Base-by-base conservation (phyloP, 306 rosid species). In the Fragaria iinumae region DNA sequence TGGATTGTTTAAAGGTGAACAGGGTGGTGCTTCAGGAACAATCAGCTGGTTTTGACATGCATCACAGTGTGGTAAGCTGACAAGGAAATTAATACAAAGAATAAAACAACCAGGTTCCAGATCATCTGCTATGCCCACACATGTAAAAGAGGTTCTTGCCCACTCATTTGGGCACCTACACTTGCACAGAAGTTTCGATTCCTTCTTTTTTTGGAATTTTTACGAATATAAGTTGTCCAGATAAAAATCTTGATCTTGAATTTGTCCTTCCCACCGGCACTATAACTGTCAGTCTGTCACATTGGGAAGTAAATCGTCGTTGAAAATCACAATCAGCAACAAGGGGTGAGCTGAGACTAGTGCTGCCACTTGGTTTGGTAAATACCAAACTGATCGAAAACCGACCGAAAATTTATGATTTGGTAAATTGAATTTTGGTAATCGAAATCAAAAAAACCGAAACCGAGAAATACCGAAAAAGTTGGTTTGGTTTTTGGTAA, bases 61-160 rank as follows among this genome's bases (percentile, higher is more conserved):
- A 16, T 11, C 75, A 16, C 82, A 84, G 69, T 12, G 79, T 80
- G 14, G 77, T 27, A 16, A 57, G 34, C 6, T 44, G 16, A 20
- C 67, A 2, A 7, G 21, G 63, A 78, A 43, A 43, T 49, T 78
- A 32, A 11, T 62, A 27, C 29, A 27, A 27, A 17, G 20, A 11
- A 76, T 73, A 87, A 88, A 56, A 56, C 91, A 88, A 84, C 80
- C 76, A 69, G 85, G 82, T 82, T n/a, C 83, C 91, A 82, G 87
- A 82, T 79, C 87, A 83, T 67, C 78, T 53, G 20, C 16, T 3
- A 1, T 20, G 12, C 75, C 21, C 36, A 38, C 41, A 73, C 89
- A 74, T 69, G 38, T 69, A 21, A 72, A 80, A 85, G 83, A 85
- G 83, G 86, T 45, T 55, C 76, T 47, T 88, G 73, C 88, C 86